Conservation (phyloP, 2,329 filamentous ascomycete species). For the Thielaviopsis musarum region DNA sequence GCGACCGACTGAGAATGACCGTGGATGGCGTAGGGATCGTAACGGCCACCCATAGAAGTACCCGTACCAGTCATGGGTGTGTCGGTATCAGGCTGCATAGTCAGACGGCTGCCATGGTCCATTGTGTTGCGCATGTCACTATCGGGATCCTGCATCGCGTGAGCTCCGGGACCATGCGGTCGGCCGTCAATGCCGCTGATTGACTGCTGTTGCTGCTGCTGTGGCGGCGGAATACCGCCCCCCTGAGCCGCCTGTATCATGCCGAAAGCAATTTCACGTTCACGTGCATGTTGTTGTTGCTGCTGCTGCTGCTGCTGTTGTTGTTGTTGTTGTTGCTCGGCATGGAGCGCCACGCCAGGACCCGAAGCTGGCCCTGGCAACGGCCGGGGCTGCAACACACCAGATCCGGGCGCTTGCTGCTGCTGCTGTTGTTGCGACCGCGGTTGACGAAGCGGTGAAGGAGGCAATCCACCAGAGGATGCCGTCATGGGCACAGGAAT, state of each 20-base stretch:
- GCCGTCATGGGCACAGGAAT: not conserved
- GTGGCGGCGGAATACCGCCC: not conserved
- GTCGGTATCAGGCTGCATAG: constrained; percentile 5
- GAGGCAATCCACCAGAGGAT: not conserved
- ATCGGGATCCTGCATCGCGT: constrained; percentile 5
- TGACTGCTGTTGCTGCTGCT: not conserved
- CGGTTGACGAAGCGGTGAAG: constrained; percentile 13
- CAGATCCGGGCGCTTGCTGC: constrained; percentile 6
- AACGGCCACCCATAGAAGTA: not conserved
- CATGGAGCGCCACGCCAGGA: not conserved
- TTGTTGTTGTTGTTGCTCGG: constrained; percentile 7
- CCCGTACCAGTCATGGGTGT: not conserved
- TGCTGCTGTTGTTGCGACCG: constrained; percentile 14
- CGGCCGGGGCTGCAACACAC: not conserved
- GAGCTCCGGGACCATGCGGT: not conserved
- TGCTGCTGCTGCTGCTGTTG: constrained; percentile 8
- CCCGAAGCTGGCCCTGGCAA: not conserved
- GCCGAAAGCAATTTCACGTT: not conserved
- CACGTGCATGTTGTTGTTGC: not conserved
- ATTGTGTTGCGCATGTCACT: constrained; percentile 1
- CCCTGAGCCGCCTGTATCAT: constrained; percentile 4
- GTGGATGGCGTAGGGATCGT: not conserved
- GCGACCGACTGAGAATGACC: not conserved
- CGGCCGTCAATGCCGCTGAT: not conserved
- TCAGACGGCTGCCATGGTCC: constrained; percentile 2